These are phyloP conservation scores for Hyphopichia pseudoburtonii DNA, from an alignment of 1,139 yeast species.

Conservation along the genomic window DNA sequence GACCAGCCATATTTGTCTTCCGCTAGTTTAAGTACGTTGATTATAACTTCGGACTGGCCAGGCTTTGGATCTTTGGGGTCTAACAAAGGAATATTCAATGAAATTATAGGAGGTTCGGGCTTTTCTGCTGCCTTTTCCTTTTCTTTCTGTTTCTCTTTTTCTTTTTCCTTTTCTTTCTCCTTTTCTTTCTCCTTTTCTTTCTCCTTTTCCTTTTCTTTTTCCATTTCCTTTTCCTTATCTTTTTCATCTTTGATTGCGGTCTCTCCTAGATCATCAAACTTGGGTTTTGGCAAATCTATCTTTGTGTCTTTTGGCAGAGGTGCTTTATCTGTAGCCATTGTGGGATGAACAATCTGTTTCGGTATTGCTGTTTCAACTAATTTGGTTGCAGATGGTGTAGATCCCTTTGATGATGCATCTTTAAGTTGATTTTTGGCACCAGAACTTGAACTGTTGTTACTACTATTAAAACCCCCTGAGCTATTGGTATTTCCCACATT, in stretches of 20 bases:
- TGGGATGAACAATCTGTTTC: slow-evolving; percentile 11
- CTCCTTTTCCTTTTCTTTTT: slow-evolving; percentile 9
- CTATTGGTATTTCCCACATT: not conserved
- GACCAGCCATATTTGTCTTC: slow-evolving; percentile 88
- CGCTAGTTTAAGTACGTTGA: slow-evolving; percentile 76
- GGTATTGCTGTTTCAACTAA: too few species aligned
- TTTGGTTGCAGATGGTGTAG: slow-evolving; percentile 8
- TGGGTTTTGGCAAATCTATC: slow-evolving; percentile 5
- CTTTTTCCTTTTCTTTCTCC: slow-evolving; percentile 19
- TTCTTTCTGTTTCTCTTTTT: slow-evolving; percentile 21
- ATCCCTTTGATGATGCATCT: not conserved
- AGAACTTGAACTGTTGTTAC: too few species aligned
- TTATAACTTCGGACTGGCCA: slow-evolving; percentile 69
- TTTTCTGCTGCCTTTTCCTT: slow-evolving; percentile 28
- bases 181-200: slow-evolving; percentile 15
- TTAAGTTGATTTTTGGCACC: too few species aligned
- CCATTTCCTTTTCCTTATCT: slow-evolving; percentile 7
- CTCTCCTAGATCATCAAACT: slow-evolving; percentile 1
- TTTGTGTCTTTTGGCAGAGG: slow-evolving; percentile 4
- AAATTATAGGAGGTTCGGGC: slow-evolving; percentile 46
- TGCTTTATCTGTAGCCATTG: slow-evolving; percentile 19
- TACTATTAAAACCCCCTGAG: too few species aligned
- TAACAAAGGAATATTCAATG: slow-evolving; percentile 59
- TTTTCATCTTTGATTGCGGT: not conserved
- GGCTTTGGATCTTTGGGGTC: slow-evolving; percentile 53